Evolutionary conservation across 2,329 filamentous ascomycete species (phyloP), one percentile per base, ranked within the genome.

Genomic region (Pyrenophora seminiperda): DNA sequence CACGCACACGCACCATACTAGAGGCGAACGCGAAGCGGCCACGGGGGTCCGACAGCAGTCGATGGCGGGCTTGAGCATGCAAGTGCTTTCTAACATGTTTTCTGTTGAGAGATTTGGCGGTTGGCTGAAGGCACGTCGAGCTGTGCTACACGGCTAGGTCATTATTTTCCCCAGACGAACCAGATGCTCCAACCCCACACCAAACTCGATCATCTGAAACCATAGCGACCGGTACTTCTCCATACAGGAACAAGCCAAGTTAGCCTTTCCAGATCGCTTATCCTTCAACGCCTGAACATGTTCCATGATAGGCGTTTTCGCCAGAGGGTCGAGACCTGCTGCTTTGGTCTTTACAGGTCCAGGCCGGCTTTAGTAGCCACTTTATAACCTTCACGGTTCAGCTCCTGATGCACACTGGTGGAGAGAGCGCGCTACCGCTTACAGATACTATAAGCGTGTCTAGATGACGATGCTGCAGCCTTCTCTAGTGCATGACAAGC

Each of bases 141-240:
- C 27, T 47, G 34, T 37, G 30, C 20, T 40, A n/a, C 14, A 27
- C 31, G 47, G 36, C 45, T 50, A 42, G 43, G 47, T 40, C 42
- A 42, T 39, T 24, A 40, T 58, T 50, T 51, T 47, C 45, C 46
- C 52, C 55, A 41, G 50, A 51, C 57, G 52, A 60, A 56, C 55
- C 46, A 56, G 39, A 42, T 50, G 42, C 48, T 33, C 24, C 40
- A 30, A 44, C 47, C 45, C 50, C 53, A 53, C 55, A 48, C 53
- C 42, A 45, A 49, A 41, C 30, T 27, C 41, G 20, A 37, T 11
- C 22, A 36, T 45, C 50, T 57, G 55, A 61, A 59, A 59, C 53
- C 19, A 42, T 27, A 31, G 31, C 40, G 10, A 22, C 36, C 10
- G 11, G 32, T 37, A 50, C 44, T 51, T 52, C 43, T 27, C 42